Evolutionary conservation across 2,329 filamentous ascomycete genomes (phyloP), one percentile per base, ranked within the genome.

Genomic region (Sordariomycetes sp.): DNA sequence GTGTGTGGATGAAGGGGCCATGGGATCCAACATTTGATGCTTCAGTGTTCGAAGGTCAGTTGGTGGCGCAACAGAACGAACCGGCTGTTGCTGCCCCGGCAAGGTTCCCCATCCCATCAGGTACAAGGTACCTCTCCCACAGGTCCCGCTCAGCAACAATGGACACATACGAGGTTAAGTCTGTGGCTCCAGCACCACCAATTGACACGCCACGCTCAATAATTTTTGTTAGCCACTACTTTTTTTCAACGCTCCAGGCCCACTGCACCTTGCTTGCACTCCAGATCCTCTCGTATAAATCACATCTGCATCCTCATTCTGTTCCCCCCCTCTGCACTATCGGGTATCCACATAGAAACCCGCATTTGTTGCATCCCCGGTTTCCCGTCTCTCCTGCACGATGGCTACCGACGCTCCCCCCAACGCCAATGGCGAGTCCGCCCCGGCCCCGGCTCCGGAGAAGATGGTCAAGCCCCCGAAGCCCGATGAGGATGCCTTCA

Each of bases 401-500:
- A 75, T 75, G 72, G 73, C 76, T 61, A 72, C 76, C 59, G 71
- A 76, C 59, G 71, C 74, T 61, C 69, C 77, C 54, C 18, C 54
- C 24, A 57, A 57, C 67, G 75, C 75, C 71, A 73, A 76, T 61
- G 73, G 76, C 59, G 71, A 76, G 59, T 70, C 74, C 61, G 70
- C 77, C 54, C 70, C 79, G 59, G 70, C 77, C 40, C 6, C 40
- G 40, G 28, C 28, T 61, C 71, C 75, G 63, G 65, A 69, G 61
- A 73, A 71, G 65, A 69, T 70, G 60, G 72, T 74, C 62, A 69
- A 76, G 76, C 91, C 92, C 58, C 82, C 89, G 74, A 90, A 88
- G 80, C 94, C 94, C 53, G 89, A 97, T 72, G 89, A 94, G 76
- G 87, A 87, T 64, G 77, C 80, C 65, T 99, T 86, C 79, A 91